These are phyloP conservation scores for Mentha longifolia DNA, from an alignment of 257 asterid species.

Conservation along the genomic window DNA sequence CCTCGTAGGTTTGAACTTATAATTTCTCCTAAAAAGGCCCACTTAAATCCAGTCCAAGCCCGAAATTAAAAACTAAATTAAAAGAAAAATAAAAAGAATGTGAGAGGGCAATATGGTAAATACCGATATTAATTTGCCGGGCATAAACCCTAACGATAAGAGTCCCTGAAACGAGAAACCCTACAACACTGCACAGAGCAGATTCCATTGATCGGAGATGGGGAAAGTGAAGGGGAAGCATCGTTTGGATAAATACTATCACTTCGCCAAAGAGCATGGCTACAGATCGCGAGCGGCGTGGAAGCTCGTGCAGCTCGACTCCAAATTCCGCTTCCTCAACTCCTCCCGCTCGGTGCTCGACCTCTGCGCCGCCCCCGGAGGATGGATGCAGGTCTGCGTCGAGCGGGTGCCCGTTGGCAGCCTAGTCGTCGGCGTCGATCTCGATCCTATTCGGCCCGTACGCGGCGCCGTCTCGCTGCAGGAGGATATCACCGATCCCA, in stretches of 20 bases:
- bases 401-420: slow-evolving; percentile 83
- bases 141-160: slow-evolving; percentile 24
- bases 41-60: too few relatives aligned
- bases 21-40: too few relatives aligned
- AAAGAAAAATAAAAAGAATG: background rate
- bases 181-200: background rate
- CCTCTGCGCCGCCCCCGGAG: slow-evolving; percentile 99
- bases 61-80: background rate
- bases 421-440: slow-evolving; percentile 86
- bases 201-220: slow-evolving; percentile 39
- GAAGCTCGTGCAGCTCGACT: slow-evolving; percentile 84
- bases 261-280: slow-evolving; percentile 84
- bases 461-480: slow-evolving; percentile 82
- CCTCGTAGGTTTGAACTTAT: too few relatives aligned
- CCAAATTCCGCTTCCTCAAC: slow-evolving; percentile 72
- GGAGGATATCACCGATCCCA: slow-evolving; percentile 75
- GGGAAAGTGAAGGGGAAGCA: slow-evolving; percentile 96
- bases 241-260: slow-evolving; percentile 80
- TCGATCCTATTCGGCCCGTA: slow-evolving; percentile 77
- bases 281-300: slow-evolving; percentile 92
- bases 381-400: slow-evolving; percentile 95
- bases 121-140: background rate
- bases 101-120: background rate
- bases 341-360: slow-evolving; percentile 80
- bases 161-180: slow-evolving; percentile 17